Conservation (phyloP, 345 rosid genomes). For the Bruguiera gymnorhiza region DNA sequence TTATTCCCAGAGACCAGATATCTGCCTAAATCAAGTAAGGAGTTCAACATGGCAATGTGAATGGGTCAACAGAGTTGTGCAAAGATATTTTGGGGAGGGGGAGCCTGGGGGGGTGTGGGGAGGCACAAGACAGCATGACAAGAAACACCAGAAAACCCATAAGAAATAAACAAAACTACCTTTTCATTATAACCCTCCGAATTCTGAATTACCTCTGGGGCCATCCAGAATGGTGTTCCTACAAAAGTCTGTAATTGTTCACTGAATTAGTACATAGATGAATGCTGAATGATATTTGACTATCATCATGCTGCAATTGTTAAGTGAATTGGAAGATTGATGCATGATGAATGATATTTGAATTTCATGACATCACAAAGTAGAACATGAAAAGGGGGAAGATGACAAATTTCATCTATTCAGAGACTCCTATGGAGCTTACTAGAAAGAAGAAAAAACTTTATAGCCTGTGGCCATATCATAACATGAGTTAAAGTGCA, state of each 20-base stretch:
- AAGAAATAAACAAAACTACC: constrained; percentile 37
- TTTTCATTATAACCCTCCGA: constrained; percentile 97
- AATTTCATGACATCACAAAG: not conserved
- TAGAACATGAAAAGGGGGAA: not conserved
- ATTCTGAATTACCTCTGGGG: constrained; percentile 99
- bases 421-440: not conserved
- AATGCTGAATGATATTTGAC: constrained; percentile 9
- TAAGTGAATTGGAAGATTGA: constrained; percentile 37
- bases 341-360: constrained; percentile 6
- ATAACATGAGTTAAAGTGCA: not conserved
- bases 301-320: constrained; percentile 42
- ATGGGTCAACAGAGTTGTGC: not conserved
- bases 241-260: constrained; percentile 82
- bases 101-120: constrained; percentile 1
- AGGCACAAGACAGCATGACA: constrained; percentile 3
- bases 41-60: constrained; percentile 16
- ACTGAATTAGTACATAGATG: constrained; percentile 37
- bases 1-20: constrained; percentile 98
- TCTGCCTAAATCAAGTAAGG: constrained; percentile 71
- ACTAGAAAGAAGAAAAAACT: not conserved
- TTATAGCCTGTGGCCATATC: not conserved
- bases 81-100: not conserved
- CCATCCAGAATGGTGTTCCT: constrained; percentile 99
- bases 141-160: constrained; percentile 13
- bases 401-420: not conserved